Conservation (phyloP, 805 yeast species). For the Kazachstania viticola region DNA sequence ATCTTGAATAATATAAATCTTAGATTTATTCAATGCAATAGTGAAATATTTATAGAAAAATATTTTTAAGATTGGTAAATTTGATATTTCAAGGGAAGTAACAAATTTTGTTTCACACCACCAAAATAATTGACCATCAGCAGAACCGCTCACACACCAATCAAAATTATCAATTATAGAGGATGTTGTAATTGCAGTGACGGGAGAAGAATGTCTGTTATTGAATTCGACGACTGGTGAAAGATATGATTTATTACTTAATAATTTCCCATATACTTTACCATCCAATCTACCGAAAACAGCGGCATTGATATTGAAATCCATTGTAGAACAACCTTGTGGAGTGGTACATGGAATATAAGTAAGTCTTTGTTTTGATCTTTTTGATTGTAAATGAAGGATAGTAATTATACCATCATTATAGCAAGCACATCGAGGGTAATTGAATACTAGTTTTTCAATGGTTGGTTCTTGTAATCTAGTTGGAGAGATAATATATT, state of each 20-base stretch:
- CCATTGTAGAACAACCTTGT: constrained; percentile 28
- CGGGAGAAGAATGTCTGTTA: constrained; percentile 18
- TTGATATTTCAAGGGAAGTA: constrained; percentile 11
- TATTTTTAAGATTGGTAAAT: constrained; percentile 13
- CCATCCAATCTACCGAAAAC: constrained; percentile 29
- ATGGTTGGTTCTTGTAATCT: constrained; percentile 9
- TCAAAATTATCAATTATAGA: constrained; percentile 13
- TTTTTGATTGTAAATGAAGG: constrained; percentile 20
- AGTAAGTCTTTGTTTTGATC: constrained; percentile 19
- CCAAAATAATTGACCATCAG: constrained; percentile 25
- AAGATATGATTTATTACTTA: constrained; percentile 25
- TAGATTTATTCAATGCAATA: constrained; percentile 14
- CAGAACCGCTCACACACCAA: constrained; percentile 25
- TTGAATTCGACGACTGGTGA: constrained; percentile 25
- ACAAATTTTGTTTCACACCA: constrained; percentile 22
- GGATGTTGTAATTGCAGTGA: constrained; percentile 23
- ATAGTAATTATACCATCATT: constrained; percentile 27
- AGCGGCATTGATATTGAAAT: constrained; percentile 25
- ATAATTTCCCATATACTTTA: constrained; percentile 24
- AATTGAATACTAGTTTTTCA: constrained; percentile 24
- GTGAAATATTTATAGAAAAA: constrained; percentile 17
- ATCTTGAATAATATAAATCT: constrained; percentile 15
- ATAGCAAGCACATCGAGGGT: constrained; percentile 26
- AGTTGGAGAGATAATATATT: constrained; percentile 20
- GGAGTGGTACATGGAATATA: constrained; percentile 29